Evolutionary conservation across 2,329 filamentous ascomycete species (phyloP).

Genomic region (Cadophora malorum): DNA sequence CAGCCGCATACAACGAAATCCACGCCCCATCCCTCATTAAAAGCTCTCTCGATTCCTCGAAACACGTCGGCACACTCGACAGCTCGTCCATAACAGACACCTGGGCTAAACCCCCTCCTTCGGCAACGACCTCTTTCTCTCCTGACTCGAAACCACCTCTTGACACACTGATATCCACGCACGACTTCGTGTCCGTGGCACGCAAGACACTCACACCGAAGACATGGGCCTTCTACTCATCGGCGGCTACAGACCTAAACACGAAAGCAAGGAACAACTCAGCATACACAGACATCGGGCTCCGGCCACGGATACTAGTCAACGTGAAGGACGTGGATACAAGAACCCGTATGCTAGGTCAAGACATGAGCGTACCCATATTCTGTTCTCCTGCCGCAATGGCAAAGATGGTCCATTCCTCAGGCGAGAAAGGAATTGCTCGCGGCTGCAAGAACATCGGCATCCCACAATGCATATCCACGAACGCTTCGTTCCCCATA

Average conservation of each 20-base stretch:
- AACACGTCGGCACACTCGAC: slow-evolving; percentile 58
- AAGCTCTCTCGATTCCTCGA: slow-evolving; percentile 50
- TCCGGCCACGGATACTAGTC: slow-evolving; percentile 63
- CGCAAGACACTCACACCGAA: slow-evolving; percentile 62
- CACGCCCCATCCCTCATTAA: slow-evolving; percentile 56
- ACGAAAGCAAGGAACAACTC: slow-evolving; percentile 63
- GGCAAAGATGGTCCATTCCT: slow-evolving; percentile 66
- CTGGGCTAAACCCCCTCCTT: slow-evolving; percentile 52
- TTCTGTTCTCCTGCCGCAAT: slow-evolving; percentile 71
- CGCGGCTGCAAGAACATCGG: slow-evolving; percentile 57
- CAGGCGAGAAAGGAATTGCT: slow-evolving; percentile 67
- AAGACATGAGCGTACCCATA: slow-evolving; percentile 59
- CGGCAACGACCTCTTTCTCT: slow-evolving; percentile 36
- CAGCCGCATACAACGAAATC: slow-evolving; percentile 57
- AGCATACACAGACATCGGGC: slow-evolving; percentile 60
- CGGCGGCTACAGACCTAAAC: slow-evolving; percentile 72
- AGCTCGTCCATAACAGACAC: slow-evolving; percentile 54
- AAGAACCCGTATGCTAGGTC: slow-evolving; percentile 60
- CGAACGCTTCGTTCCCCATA: slow-evolving; percentile 64
- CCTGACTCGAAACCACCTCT: slow-evolving; percentile 49
- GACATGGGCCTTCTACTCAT: slow-evolving; percentile 74
- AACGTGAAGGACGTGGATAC: slow-evolving; percentile 61
- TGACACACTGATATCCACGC: slow-evolving; percentile 60
- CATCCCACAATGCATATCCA: slow-evolving; percentile 66
- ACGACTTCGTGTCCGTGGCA: slow-evolving; percentile 67